phyloP scores from a whole-genome alignment of 208 protist species.

The Jaenimonas drosophilae region DNA sequence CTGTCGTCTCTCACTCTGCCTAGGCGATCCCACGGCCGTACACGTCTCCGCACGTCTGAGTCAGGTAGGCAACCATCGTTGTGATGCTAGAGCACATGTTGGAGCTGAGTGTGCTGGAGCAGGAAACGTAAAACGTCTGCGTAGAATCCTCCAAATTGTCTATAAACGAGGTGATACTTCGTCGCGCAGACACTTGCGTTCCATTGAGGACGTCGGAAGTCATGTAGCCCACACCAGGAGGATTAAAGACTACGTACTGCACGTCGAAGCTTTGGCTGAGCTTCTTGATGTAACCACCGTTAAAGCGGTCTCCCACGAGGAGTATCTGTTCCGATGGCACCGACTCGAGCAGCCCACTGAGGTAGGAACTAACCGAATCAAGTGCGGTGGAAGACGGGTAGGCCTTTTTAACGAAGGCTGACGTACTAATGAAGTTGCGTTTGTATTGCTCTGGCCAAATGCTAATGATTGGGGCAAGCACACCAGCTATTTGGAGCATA shows the following conservation, averaged over 20 bases:
- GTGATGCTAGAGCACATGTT: constrained; percentile 58
- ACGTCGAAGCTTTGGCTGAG: constrained; percentile 35
- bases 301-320: constrained; percentile 80
- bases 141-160: constrained; percentile 65
- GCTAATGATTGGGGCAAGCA: constrained; percentile 54
- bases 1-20: no score
- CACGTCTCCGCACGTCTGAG: constrained; percentile 49
- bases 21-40: no score
- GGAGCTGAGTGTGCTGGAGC: constrained; percentile 27
- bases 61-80: constrained; percentile 42
- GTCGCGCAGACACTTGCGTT: constrained; percentile 37
- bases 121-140: constrained; percentile 45
- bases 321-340: constrained; percentile 33
- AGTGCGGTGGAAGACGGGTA: constrained; percentile 47
- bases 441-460: constrained; percentile 61
- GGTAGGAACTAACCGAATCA: constrained; percentile 33
- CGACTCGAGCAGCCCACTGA: constrained; percentile 23
- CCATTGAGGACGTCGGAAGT: constrained; percentile 14
- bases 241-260: constrained; percentile 73
- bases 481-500: constrained; percentile 46
- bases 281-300: constrained; percentile 81
- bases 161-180: constrained; percentile 65
- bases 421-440: constrained; percentile 33
- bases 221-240: constrained; percentile 63
- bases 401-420: constrained; percentile 56